Evolutionary conservation across 2,329 filamentous ascomycete genomes (phyloP), one percentile per base, ranked within the genome.

Genomic region (Bipolaris gigantea): DNA sequence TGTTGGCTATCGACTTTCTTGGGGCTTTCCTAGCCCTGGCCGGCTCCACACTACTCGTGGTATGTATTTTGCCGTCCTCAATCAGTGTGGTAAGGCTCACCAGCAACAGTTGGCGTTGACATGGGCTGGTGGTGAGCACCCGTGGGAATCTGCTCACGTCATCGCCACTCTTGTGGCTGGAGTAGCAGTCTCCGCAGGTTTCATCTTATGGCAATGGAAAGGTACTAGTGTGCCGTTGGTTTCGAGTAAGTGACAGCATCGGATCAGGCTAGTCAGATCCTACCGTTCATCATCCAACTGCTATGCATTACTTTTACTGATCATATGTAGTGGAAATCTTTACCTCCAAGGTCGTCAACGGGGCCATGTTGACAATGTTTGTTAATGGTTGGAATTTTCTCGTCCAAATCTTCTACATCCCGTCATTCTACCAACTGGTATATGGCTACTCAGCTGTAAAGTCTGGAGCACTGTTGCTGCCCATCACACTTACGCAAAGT

Each of bases 381-480:
- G 71, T 89, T 21, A 79, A 86, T 21, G 85, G 86, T 5, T 77
- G 81, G 35, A 80, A 81, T 1, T 87, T 86, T 59, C 84, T 86
- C 55, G 76, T 80, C 2, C 80, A 81, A 50, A 69, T 87, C 1
- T 87, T 86, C 68, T 87, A 84, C 60, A 69, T 88, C 4, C 85
- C 85, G 0, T 73, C 86, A 0, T 88, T 85, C 67, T 82, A 83
- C 38, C 84, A 87, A 59, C 85, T 85, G 48, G 82, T 80, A 2
- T 77, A 79, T 33, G 73, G 75, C n/a, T 76, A 75, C 65, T 74
- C 73, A 5, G 74, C 79, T 0, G 72, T 81, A 13, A 73, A 75
- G 19, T 84, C 84, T 2, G 84, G 83, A 1, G 76, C 59, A 77
- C 83, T 11, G 69, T 71, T 18, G 69, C 72, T 9, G 81, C 86